These are phyloP conservation scores for Phytophthora pini DNA, from an alignment of 352 stramenopile species.

Conservation along the genomic window DNA sequence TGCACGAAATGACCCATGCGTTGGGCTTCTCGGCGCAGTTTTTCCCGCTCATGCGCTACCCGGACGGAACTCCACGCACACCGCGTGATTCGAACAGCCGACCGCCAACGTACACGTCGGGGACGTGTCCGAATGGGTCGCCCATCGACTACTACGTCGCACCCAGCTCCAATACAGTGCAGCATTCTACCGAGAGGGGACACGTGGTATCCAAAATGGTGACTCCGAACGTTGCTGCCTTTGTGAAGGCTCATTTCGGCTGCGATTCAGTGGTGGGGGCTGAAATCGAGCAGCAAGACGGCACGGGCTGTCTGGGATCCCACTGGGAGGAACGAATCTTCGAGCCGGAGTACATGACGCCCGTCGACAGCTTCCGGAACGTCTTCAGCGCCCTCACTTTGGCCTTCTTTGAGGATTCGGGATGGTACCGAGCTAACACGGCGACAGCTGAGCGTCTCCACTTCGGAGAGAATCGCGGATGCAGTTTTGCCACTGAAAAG, in stretches of 20 bases:
- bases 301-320: constrained; percentile 74
- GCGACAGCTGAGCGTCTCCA: constrained; percentile 59
- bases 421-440: constrained; percentile 77
- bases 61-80: constrained; percentile 72
- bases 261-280: constrained; percentile 63
- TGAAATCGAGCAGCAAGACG: constrained; percentile 79
- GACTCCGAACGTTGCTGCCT: constrained; percentile 64
- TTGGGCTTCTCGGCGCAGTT: constrained; percentile 82
- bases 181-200: constrained; percentile 61
- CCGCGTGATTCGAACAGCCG: constrained; percentile 51
- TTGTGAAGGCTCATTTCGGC: constrained; percentile 72
- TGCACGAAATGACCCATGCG: constrained; percentile 87
- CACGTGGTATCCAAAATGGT: constrained; percentile 72
- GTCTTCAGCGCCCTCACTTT: constrained; percentile 74
- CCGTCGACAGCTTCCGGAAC: constrained; percentile 79
- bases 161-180: constrained; percentile 49
- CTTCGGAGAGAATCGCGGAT: constrained; percentile 74
- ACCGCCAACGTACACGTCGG: constrained; percentile 36
- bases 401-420: constrained; percentile 85
- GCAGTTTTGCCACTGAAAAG: constrained; percentile 66
- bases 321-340: constrained; percentile 90
- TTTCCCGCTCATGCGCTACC: constrained; percentile 75
- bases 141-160: constrained; percentile 46
- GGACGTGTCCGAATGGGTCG: constrained; percentile 66
- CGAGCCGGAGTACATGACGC: constrained; percentile 84